Conservation (phyloP, 352 stramenopile species). For the Phytopythium mirpurense region DNA sequence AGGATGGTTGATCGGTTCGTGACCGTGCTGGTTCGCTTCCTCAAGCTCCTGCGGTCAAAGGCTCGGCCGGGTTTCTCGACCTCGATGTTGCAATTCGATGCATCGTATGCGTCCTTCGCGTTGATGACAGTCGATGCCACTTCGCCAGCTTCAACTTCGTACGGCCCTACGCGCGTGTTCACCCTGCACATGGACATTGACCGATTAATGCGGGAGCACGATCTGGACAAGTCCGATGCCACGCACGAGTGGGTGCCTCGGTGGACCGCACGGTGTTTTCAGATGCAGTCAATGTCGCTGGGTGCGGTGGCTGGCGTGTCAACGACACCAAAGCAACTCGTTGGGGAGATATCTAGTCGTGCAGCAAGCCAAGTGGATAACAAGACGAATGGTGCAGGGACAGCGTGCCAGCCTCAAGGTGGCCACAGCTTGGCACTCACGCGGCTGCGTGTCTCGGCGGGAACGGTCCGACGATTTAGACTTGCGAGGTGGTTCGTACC, state of each 20-base stretch:
- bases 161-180: neutral
- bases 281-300: neutral
- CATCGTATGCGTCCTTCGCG: neutral
- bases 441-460: neutral
- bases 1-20: neutral
- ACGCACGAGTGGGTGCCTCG: neutral
- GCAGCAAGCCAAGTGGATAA: too few species aligned
- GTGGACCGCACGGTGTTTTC: neutral
- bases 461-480: neutral
- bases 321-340: neutral
- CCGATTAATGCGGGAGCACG: neutral
- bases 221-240: neutral
- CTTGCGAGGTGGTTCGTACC: conserved; percentile 23
- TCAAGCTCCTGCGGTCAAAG: neutral
- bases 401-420: too few species aligned
- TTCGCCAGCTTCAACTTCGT: neutral
- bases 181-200: conserved; percentile 3
- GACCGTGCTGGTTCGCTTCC: neutral
- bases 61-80: neutral
- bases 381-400: too few species aligned
- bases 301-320: neutral
- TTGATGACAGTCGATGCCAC: neutral
- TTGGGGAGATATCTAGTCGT: too few species aligned
- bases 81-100: neutral
- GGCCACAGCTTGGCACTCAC: too few species aligned